Base-by-base conservation (phyloP, 1,284 basidiomycete species). In the Cystobasidium slooffiae region DNA sequence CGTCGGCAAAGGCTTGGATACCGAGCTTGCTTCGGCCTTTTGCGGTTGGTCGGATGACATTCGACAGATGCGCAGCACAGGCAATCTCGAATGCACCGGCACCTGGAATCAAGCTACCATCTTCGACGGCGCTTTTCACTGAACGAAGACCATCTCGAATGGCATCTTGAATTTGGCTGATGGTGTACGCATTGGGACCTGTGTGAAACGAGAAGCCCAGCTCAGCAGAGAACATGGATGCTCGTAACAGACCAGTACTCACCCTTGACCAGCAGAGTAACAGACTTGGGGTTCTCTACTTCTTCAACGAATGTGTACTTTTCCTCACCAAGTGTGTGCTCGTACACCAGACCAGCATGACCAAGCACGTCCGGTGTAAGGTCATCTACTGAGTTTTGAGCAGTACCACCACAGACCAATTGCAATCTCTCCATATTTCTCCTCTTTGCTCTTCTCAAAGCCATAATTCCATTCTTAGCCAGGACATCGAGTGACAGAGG, bases 231-330 rank as follows among this genome's bases (percentile, higher is more conserved):
- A 20, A 53, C 44, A 7, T 39, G 22, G 2, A 20, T 20, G 8
- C 18, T 55, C 14, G 22, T 22, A 6, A 69, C 20, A 37, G 41
- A 22, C 41, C 51, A 37, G 55, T 39, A 75, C 83, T 79, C 76
- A 85, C 94, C 95, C 84, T 97, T 97, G 86, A 99, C 93, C 76
- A 99, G 87, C 72, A 99, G 87, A 7, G 97, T 99, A 49, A 98
- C 97, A 76, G 90, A 92, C 87, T 94, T 95, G n/a, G 97, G 96
- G 75, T 91, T 89, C 83, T 91, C 93, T 82, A 97, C 94, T 77
- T 99, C 93, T 83, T 99, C 97, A 62, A 99, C 87, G 82, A 99
- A 99, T 0, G 97, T 99, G 84, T 88, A 99, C 83, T 99, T 99
- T 82, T 99, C 97, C 84, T 99, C 97, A 78, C 97, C 96, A 37